A percentile compares a stretch with the other conserved stretches of the same genome.
Evolutionary conservation across 2,329 filamentous ascomycete species (phyloP).

Genomic region (Arthrobotrys megalospora): DNA sequence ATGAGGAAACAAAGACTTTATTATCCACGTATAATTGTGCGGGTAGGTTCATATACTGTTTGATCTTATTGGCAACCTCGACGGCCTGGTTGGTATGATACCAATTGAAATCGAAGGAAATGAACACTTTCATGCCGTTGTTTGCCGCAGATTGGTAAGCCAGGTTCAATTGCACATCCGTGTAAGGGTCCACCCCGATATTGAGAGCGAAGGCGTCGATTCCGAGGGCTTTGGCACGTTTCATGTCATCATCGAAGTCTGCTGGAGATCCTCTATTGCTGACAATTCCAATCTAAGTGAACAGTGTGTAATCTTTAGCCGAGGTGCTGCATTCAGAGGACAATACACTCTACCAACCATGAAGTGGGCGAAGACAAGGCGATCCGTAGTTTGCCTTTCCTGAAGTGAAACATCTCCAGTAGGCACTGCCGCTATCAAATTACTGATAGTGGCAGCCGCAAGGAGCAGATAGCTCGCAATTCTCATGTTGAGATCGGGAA

Average conservation of each 20-base stretch:
- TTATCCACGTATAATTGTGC: conserved; percentile 69
- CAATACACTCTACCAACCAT: conserved; percentile 37
- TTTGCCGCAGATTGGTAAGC: conserved; percentile 66
- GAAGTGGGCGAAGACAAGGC: conserved; percentile 61
- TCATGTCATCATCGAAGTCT: conserved; percentile 65
- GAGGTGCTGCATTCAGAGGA: too few relatives aligned
- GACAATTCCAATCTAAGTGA: conserved; percentile 63
- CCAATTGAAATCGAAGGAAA: conserved; percentile 66
- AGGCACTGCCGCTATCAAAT: background rate
- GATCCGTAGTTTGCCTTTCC: background rate
- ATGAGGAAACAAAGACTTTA: conserved; percentile 71
- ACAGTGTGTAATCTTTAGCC: conserved; percentile 24
- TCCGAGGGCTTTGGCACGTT: conserved; percentile 65
- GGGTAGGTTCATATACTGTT: conserved; percentile 66
- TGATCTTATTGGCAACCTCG: conserved; percentile 66
- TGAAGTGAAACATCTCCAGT: background rate
- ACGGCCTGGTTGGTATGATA: conserved; percentile 60
- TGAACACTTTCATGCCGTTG: conserved; percentile 65
- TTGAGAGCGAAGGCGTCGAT: conserved; percentile 67
- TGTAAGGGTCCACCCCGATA: conserved; percentile 66
- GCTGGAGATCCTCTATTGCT: conserved; percentile 64
- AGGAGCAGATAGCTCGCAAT: background rate
- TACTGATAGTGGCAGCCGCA: background rate
- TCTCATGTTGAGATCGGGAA: background rate
- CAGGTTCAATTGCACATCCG: conserved; percentile 65